Base-by-base conservation (phyloP, 2,329 filamentous ascomycete genomes). In the Biscogniauxia sp. region DNA sequence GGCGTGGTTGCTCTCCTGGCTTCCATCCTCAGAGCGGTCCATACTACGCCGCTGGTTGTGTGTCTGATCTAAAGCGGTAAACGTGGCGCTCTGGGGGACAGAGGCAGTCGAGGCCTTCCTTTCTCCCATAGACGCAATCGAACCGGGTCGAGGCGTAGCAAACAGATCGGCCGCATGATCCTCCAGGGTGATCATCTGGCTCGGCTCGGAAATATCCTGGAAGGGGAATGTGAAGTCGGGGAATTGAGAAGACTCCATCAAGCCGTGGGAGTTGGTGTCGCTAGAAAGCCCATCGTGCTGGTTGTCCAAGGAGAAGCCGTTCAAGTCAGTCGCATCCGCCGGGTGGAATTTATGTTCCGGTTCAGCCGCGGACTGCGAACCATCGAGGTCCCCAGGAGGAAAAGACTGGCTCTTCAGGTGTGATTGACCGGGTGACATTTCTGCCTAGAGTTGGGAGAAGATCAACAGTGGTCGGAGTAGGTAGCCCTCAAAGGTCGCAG, bases 221-320 rank as follows among this genome's bases (percentile, higher is more conserved):
- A 82, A 85, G 2, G 80, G 69, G 66, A 84, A 86, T 20, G 79
- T 74, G 67, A 85, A 86, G 63, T 84, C 80, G 62, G 76, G 75
- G 68, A 86, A 86, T 55, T 82, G 79, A 17, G 79, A 73, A 37
- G 76, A 67, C 64, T 83, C 79, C 67, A 82, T 78, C 68, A 80
- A 68, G 64, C 67, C 68, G 62, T 73, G 73, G 28, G 70, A 65
- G 50, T 69, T 65, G 55, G 68, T 65, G 51, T 74, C 73, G 64
- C 66, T 71, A 54, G 70, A 65, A 58, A 77, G 61, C 45, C 66
- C 66, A 64, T 77, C 73, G 63, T 73, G 69, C 45, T 72, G 65
- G 54, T 66, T 67, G 51, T 78, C 76, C 64, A 79, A 65, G 59
- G 74, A 71, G 69, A 75, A 74, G 49, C 72, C 71, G 66, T 77